Evolutionary conservation across 306 rosid species (phyloP).

Genomic region (Acmispon strigosus): DNA sequence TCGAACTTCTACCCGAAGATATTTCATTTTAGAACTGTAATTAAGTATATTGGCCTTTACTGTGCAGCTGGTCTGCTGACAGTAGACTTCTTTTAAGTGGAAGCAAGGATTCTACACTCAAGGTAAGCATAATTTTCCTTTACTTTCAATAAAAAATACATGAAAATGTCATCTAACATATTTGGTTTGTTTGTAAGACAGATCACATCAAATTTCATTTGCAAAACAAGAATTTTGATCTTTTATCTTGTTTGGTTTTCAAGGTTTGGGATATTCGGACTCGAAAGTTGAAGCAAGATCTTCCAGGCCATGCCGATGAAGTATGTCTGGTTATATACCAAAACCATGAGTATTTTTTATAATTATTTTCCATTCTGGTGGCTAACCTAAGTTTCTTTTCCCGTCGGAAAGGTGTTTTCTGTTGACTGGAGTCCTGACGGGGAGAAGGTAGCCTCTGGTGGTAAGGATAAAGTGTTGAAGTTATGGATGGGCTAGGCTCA

Average conservation of each 20-base stretch:
- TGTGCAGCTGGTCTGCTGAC: conserved; percentile 92
- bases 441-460: conserved; percentile 96
- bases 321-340: conserved; percentile 32
- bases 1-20: background rate
- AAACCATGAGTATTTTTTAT: background rate
- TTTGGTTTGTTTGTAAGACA: background rate
- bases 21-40: conserved; percentile 14
- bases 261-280: conserved; percentile 95
- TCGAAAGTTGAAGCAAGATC: conserved; percentile 78
- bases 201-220: background rate
- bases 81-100: conserved; percentile 91
- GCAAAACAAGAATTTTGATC: background rate
- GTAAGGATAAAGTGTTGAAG: conserved; percentile 88
- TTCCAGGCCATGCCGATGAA: conserved; percentile 96
- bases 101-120: conserved; percentile 88
- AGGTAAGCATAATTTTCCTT: conserved; percentile 40
- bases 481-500: conserved; percentile 82
- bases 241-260: conserved; percentile 1
- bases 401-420: conserved; percentile 56
- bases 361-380: background rate
- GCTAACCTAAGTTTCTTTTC: conserved; percentile 9
- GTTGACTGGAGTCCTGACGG: conserved; percentile 99
- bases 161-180: background rate
- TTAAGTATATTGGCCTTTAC: conserved; percentile 15
- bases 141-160: background rate